Evolutionary conservation across 306 rosid species (phyloP).

Genomic region (Aeschynomene evenia): DNA sequence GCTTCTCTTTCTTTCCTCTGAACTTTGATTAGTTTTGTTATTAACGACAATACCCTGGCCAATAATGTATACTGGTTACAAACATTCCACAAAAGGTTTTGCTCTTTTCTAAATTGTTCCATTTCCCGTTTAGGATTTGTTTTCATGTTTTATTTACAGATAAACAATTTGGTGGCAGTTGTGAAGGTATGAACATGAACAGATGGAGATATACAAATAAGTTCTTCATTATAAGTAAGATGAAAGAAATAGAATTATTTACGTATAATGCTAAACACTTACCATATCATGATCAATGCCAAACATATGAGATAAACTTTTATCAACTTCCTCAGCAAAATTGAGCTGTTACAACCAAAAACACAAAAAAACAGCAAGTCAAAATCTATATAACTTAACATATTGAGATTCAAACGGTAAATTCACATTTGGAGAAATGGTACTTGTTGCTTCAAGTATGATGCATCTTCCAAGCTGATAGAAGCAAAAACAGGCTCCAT

Average conservation of each 20-base stretch:
- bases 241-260: conserved; percentile 19
- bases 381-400: conserved; percentile 23
- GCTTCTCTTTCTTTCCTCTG: conserved; percentile 50
- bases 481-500: conserved; percentile 69
- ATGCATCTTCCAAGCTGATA: conserved; percentile 59
- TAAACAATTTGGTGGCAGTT: background rate
- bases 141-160: conserved; percentile 1
- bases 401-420: conserved; percentile 19
- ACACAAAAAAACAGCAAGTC: conserved; percentile 11
- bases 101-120: conserved; percentile 12
- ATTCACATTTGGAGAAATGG: conserved; percentile 18
- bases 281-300: conserved; percentile 63
- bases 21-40: conserved; percentile 47
- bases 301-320: conserved; percentile 57
- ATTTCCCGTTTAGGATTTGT: conserved; percentile 7
- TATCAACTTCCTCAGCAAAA: conserved; percentile 62
- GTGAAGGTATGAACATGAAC: conserved; percentile 25
- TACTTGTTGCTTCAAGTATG: conserved; percentile 83
- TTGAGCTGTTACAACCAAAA: conserved; percentile 53
- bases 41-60: conserved; percentile 57
- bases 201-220: background rate
- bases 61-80: conserved; percentile 12
- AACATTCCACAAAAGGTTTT: conserved; percentile 16
- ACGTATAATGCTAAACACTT: conserved; percentile 29
- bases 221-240: conserved; percentile 1